These are phyloP conservation scores for Cutaneotrichosporon cavernicola DNA, from an alignment of 1,284 basidiomycete genomes.

Conservation along the genomic window DNA sequence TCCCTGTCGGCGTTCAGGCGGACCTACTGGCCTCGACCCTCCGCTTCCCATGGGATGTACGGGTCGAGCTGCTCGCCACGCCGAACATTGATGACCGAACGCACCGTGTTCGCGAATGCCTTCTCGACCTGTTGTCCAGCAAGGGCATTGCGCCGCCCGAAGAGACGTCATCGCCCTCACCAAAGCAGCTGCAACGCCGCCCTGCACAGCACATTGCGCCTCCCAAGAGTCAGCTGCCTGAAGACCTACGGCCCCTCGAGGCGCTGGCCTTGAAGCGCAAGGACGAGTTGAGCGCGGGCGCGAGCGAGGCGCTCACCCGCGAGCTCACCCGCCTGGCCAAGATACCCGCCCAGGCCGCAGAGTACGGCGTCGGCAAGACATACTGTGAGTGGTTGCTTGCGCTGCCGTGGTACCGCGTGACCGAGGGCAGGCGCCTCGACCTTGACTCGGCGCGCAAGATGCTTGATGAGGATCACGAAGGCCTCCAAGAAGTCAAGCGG, in stretches of 20 bases:
- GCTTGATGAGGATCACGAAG: slow-evolving; percentile 49
- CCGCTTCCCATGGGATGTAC: slow-evolving; percentile 39
- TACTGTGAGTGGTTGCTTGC: slow-evolving; percentile 48
- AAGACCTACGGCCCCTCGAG: slow-evolving; percentile 43
- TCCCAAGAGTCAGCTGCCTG: slow-evolving; percentile 29
- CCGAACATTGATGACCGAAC: slow-evolving; percentile 37
- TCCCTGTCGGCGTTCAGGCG: slow-evolving; percentile 38
- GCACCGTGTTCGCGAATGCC: slow-evolving; percentile 32
- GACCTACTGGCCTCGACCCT: slow-evolving; percentile 46
- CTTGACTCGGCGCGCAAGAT: slow-evolving; percentile 36
- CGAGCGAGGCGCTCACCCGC: slow-evolving; percentile 32
- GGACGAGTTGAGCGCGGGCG: slow-evolving; percentile 33
- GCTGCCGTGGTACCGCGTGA: slow-evolving; percentile 45
- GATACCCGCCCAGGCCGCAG: slow-evolving; percentile 46
- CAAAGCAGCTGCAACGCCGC: slow-evolving; percentile 11
- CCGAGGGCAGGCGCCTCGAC: slow-evolving; percentile 35
- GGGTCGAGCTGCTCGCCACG: slow-evolving; percentile 41
- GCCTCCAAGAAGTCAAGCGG: slow-evolving; percentile 47
- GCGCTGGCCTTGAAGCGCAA: slow-evolving; percentile 24
- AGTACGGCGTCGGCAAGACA: slow-evolving; percentile 47
- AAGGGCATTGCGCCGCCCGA: slow-evolving; percentile 29
- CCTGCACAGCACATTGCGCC: not conserved
- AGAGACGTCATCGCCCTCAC: slow-evolving; percentile 16
- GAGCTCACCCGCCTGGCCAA: slow-evolving; percentile 40
- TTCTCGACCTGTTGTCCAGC: slow-evolving; percentile 29